Evolutionary conservation across 225 moss, liverwort and hornwort species (phyloP).

Genomic region (Antitrichia curtipendula): DNA sequence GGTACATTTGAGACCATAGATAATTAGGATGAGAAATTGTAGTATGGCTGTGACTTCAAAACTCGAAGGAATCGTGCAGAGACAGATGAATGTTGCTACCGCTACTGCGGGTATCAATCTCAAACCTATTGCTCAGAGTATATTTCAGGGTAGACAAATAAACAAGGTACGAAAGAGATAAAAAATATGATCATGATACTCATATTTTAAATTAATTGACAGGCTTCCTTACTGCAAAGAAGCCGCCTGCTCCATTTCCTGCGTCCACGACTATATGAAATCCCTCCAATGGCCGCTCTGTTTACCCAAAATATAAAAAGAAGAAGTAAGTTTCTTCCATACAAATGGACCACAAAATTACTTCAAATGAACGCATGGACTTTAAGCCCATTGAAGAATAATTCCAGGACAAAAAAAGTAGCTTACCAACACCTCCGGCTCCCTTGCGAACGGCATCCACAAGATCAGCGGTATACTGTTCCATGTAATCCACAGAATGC

Average conservation of each 20-base stretch:
- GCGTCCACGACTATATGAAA: slow-evolving; percentile 96
- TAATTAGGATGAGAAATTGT: background rate
- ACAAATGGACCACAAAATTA: background rate
- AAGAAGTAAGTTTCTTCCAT: background rate
- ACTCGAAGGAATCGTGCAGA: background rate
- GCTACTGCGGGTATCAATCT: background rate
- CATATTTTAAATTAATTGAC: background rate
- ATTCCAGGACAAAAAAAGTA: background rate
- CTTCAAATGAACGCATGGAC: background rate
- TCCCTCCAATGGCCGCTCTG: slow-evolving; percentile 85
- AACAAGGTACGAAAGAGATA: background rate
- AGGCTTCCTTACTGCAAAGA: slow-evolving; percentile 65
- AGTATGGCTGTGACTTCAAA: background rate
- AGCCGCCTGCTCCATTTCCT: slow-evolving; percentile 95
- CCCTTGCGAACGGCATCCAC: slow-evolving; percentile 87
- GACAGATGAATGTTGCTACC: background rate
- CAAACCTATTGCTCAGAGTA: background rate
- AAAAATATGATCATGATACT: background rate
- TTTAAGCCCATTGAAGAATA: background rate
- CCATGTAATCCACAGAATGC: slow-evolving; percentile 69
- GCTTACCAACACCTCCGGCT: slow-evolving; percentile 67
- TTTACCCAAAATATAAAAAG: background rate
- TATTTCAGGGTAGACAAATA: background rate
- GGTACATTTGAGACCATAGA: background rate
- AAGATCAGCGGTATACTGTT: slow-evolving; percentile 82